Percentiles rank a stretch among this genome's conserved stretches.
phyloP scores from a whole-genome alignment of 306 rosid genomes.

The Clitoria ternatea region DNA sequence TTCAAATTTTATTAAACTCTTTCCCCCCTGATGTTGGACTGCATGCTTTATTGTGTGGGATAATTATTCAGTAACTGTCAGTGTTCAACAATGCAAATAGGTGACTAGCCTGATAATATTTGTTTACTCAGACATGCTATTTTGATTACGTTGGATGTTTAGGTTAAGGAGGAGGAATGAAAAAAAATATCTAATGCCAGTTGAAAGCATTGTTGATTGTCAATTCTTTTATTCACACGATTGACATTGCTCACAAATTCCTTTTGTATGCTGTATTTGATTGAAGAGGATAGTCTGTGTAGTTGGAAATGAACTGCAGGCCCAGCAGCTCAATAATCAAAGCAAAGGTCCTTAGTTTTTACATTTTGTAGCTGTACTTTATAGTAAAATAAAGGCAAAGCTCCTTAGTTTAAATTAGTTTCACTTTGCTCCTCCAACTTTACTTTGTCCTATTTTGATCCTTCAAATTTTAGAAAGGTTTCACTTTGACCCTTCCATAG shows the following conservation, averaged over 20 bases:
- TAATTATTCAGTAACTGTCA: constrained; percentile 14
- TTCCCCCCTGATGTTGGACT: background rate
- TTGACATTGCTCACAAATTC: background rate
- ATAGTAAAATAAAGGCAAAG: too few species aligned
- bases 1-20: constrained; percentile 9
- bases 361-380: background rate
- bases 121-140: constrained; percentile 19
- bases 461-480: too few species aligned
- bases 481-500: too few species aligned
- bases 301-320: background rate
- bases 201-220: background rate
- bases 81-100: constrained; percentile 32
- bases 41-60: background rate
- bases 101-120: constrained; percentile 21
- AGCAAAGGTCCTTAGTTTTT: background rate
- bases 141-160: background rate
- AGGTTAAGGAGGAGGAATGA: background rate
- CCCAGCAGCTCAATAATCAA: background rate
- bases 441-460: too few species aligned
- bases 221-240: background rate
- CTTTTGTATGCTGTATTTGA: background rate
- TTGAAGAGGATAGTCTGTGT: background rate
- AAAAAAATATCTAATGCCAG: background rate
- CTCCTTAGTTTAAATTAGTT: too few species aligned
- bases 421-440: too few species aligned